phyloP scores from a whole-genome alignment of 2,329 filamentous ascomycete species.

The Knufia petricola region DNA sequence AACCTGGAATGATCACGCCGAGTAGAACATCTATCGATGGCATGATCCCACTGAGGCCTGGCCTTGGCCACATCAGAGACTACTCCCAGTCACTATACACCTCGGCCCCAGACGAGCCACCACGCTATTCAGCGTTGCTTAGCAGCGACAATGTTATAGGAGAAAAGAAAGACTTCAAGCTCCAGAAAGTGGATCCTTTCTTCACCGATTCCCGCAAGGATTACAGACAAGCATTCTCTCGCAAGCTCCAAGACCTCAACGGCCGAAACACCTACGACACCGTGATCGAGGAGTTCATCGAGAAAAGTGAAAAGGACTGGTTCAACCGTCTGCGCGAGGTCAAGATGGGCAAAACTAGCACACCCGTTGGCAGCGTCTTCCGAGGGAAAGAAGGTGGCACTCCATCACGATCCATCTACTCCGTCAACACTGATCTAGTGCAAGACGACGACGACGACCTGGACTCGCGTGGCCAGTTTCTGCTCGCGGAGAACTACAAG shows the following conservation, averaged over 20 bases:
- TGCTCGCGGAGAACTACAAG: conserved; percentile 37
- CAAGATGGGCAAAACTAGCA: conserved; percentile 22
- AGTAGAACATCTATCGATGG: too few relatives aligned
- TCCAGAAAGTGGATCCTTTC: conserved; percentile 49
- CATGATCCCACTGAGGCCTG: too few relatives aligned
- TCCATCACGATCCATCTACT: conserved; percentile 24
- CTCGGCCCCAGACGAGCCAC: not conserved
- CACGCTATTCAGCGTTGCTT: conserved; percentile 27
- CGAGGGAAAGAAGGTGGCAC: conserved; percentile 17
- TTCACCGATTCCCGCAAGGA: conserved; percentile 48
- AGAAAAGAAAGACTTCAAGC: conserved; percentile 51
- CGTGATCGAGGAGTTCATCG: conserved; percentile 48
- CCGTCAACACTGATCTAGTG: conserved; percentile 24
- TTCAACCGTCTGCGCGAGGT: conserved; percentile 27
- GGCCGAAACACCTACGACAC: conserved; percentile 41
- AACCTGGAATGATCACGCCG: not conserved
- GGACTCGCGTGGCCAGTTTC: conserved; percentile 35
- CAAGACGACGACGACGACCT: conserved; percentile 24
- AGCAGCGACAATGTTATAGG: conserved; percentile 50
- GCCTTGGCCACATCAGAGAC: too few relatives aligned
- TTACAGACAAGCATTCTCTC: conserved; percentile 43
- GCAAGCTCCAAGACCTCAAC: conserved; percentile 38
- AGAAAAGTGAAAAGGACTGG: conserved; percentile 50
- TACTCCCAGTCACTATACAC: too few relatives aligned
- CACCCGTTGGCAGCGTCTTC: conserved; percentile 20